Base-by-base conservation (phyloP, 768 basidiomycete species). In the Boletales sp. region DNA sequence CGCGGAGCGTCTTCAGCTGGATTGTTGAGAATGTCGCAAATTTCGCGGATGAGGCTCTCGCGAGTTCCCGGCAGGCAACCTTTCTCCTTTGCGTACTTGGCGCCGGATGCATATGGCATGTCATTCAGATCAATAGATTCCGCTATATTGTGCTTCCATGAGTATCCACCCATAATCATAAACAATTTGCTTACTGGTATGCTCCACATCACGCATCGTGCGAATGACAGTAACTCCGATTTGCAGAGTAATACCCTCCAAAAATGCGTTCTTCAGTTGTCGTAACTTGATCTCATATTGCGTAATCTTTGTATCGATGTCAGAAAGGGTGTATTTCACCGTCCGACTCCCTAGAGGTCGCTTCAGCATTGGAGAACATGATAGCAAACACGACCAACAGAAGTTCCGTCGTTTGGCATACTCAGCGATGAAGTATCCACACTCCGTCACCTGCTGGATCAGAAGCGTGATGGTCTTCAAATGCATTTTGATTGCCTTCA, bases 351-450 rank as follows among this genome's bases (percentile, higher is more conserved):
- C 60, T 60, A 35, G 2, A 6, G 5, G 34, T 11, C 10, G 37
- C n/a, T 2, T 62, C 17, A 60, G 41, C 5, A 5, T 14, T 8
- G 12, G 5, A 1, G 0, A 18, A 21, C 7, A 28, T 15, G 36
- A 46, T 32, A 30, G 3, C 7, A 15, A 35, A 3, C 17, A 39
- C 2, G 10, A 55, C 59, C 21, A 2, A 60, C 59, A 62, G 17
- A 60, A 62, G 14, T 11, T 52, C 8, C 38, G 43, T 32, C 55
- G 49, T 17, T 53, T 62, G 30, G 54, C 44, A 8, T 62, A 62
- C 39, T 61, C 59, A 2, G 53, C n/a, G 15, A 60, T 58, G 46
- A 60, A 60, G 30, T 62, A 62, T 7, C 59, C 59, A 34, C 59
- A 61, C 41, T 61, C 59, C 21, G 59, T 58, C 36, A 61, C 50